Base-by-base conservation (phyloP, 2,329 filamentous ascomycete genomes). In the Venturia effusa region DNA sequence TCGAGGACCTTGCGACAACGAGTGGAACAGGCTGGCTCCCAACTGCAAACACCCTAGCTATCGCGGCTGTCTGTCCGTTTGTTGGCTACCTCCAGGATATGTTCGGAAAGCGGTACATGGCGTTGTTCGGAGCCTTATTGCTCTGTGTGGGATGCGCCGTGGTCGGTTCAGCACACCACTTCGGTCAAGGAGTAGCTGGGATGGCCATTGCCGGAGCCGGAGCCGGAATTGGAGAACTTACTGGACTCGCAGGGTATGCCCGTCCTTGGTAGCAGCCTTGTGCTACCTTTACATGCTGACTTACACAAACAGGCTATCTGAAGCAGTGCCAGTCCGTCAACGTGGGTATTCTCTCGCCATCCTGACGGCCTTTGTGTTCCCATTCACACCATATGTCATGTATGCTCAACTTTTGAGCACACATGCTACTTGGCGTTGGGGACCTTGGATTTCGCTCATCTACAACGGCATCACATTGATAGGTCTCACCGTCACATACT, bases 71-170 rank as follows among this genome's bases (percentile, higher is more conserved):
- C 11, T 72, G 70, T 39, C 72, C 73, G 0, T 74, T 72, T 57
- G 71, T 71, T 45, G 73, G 73, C 19, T 75, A 74, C 62, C 68
- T 74, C 6, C 71, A 73, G 27, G 73, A 74, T 66, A 64, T 75
- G 7, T 73, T 74, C 27, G 73, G 73, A 3, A 72, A 73, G 62
- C 67, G 73, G 15, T 74, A 74, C 57, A 74, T 74, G 37, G 71
- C 73, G 10, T 67, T 75, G 19, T 71, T 73, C 27, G 72, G 71
- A 2, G 68, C 71, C 1, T 30, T 70, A 1, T 70, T 67, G 40
- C 70, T 74, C n/a, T 71, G 70, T 48, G 62, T 72, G 19, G 72
- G 72, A 7, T 72, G 69, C 51, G 55, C 68, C 22, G 67, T 74
- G 10, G 66, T 74, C 10, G 72, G 66, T 1, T 71, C 71, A 22